Base-by-base conservation (phyloP, 129 eudicot genomes). In the Gnaphalium uliginosum region DNA sequence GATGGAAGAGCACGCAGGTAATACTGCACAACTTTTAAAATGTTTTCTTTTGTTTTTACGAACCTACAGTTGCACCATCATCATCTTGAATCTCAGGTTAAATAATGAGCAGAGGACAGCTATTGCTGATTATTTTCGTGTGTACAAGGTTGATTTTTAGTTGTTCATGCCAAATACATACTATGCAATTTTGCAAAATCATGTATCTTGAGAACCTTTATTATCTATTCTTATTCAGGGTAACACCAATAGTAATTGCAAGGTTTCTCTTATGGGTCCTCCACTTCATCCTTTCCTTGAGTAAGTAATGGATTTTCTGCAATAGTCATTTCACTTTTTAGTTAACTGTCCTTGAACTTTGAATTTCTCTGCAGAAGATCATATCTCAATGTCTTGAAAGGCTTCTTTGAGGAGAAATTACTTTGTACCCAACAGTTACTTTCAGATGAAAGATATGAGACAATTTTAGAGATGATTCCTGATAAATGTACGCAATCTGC, bases 1-100 rank as follows among this genome's bases (percentile, higher is more conserved):
- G 97, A 95, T 83, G 88, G 86, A 65, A 95, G 84, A 86, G 99
- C 97, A 56, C 87, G 97, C 85, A 89, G 99, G 99, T 93, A 83
- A 69, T 71, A 62, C 41, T 57, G 53, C 68, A 77, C 18, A 80
- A 62, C 66, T 66, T 69, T 46, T 25, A 75, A 71, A 69, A 23
- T 29, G 8, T 43, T 22, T 17, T 33, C 75, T 46, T 21, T 57
- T 57, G 11, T 73, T 21, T 61, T 18, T 22, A 25, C 13, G 6
- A 24, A 4, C 29, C 37, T 9, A 71, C 53, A 65, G 8, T 32
- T 43, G 35, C 63, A 53, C 27, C 74, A 26, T 76, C 48, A 76
- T 54, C 61, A 5, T 46, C 60, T 68, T 68, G 51, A 53, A 68
- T 30, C 14, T 61, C 72, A 95, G 99, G 89, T 78, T 91, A 76